Conservation (phyloP, 2,329 filamentous ascomycete species). For the Xylariaceae sp. region DNA sequence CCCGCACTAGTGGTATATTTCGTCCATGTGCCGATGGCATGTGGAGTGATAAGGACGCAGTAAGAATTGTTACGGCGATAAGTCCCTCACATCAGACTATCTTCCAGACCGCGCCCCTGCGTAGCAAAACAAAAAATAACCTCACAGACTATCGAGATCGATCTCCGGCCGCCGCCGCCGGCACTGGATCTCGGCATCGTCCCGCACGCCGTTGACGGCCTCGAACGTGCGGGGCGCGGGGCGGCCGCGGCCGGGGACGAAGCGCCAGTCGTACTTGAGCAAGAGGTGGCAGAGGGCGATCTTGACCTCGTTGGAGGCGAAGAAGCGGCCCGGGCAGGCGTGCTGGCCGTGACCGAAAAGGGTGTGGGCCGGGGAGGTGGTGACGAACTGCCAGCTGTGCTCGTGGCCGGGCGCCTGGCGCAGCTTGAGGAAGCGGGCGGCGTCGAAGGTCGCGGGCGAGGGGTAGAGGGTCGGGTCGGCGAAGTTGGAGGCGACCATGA, state of each 20-base stretch:
- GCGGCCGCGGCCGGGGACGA: conserved; percentile 19
- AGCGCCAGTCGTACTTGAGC: conserved; percentile 30
- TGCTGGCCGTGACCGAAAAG: conserved; percentile 38
- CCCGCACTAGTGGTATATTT: no score
- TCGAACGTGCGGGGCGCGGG: conserved; percentile 20
- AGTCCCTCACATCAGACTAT: no score
- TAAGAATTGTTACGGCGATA: no score
- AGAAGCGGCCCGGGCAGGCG: conserved; percentile 28
- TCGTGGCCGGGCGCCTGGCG: conserved; percentile 26
- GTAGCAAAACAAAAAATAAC: no score
- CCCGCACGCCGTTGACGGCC: conserved; percentile 8
- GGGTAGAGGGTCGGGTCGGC: conserved; percentile 22
- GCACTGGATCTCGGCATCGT: conserved; percentile 22
- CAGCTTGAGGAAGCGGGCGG: conserved; percentile 25
- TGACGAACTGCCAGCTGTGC: conserved; percentile 33
- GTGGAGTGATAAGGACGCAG: no score
- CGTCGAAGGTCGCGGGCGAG: conserved; percentile 26
- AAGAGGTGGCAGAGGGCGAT: conserved; percentile 20
- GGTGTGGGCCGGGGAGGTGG: conserved; percentile 27
- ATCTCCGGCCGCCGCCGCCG: conserved; percentile 24
- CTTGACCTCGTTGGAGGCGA: conserved; percentile 20
- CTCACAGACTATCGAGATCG: conserved; percentile 22
- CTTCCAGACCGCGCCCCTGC: no score
- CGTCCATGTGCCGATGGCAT: no score
- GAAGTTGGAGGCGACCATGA: conserved; percentile 26